phyloP scores from a whole-genome alignment of 257 asterid genomes.

The Fraxinus anomala region DNA sequence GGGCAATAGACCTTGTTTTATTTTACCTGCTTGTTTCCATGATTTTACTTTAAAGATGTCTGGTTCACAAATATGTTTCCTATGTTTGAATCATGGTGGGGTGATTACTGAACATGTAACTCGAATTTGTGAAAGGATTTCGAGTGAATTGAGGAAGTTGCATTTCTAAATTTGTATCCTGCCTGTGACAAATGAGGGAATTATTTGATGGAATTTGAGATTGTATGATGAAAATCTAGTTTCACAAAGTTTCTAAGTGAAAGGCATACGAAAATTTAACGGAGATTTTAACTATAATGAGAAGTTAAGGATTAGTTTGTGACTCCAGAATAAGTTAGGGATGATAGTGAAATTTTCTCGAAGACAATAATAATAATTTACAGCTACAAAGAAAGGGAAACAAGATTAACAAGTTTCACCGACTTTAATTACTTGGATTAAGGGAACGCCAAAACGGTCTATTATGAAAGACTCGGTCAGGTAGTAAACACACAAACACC shows the following conservation, averaged over 20 bases:
- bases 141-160: constrained; percentile 1
- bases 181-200: not conserved
- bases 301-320: not conserved
- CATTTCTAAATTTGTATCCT: not conserved
- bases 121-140: constrained; percentile 13
- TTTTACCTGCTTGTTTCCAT: not conserved
- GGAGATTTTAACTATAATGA: not conserved
- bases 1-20: constrained; percentile 37
- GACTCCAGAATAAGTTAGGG: not conserved
- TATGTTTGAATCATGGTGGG: constrained; percentile 14
- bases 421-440: constrained; percentile 27
- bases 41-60: constrained; percentile 25
- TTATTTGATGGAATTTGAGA: not conserved
- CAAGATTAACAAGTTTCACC: constrained; percentile 7
- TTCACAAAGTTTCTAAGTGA: not conserved
- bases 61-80: constrained; percentile 10
- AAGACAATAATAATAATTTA: not conserved
- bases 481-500: not conserved
- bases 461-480: not conserved
- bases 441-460: constrained; percentile 23
- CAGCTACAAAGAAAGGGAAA: constrained; percentile 7
- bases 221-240: not conserved
- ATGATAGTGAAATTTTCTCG: not conserved
- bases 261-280: not conserved
- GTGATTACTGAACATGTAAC: not conserved